These are phyloP conservation scores for Phytopythium vexans DNA, from an alignment of 352 stramenopile genomes.

Conservation along the genomic window DNA sequence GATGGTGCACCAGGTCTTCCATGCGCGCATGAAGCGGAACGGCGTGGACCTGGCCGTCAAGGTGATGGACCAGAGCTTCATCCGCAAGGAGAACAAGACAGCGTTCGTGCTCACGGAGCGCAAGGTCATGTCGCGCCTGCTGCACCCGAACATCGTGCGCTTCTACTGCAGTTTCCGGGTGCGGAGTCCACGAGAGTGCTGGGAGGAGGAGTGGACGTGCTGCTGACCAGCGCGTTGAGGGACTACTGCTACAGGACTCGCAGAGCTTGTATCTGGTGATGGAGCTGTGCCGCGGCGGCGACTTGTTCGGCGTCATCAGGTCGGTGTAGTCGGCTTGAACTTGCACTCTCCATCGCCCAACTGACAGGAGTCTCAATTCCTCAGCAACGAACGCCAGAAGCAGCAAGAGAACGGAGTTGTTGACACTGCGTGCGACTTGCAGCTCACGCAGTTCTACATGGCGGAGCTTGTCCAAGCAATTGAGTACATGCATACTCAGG, in stretches of 20 bases:
- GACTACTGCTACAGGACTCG: constrained; percentile 47
- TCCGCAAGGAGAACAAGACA: constrained; percentile 91
- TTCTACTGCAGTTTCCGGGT: constrained; percentile 89
- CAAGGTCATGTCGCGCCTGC: constrained; percentile 86
- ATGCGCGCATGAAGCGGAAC: constrained; percentile 82
- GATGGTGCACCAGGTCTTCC: constrained; percentile 58
- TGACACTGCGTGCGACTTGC: constrained; percentile 62
- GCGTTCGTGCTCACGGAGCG: constrained; percentile 90
- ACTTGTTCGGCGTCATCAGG: constrained; percentile 81
- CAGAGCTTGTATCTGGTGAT: constrained; percentile 89
- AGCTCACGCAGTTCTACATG: constrained; percentile 90
- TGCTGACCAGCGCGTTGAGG: constrained; percentile 4
- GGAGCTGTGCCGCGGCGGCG: constrained; percentile 80
- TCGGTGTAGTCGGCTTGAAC: constrained; percentile 11
- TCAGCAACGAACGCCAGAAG: constrained; percentile 45
- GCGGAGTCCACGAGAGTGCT: constrained; percentile 11
- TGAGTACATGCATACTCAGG: constrained; percentile 93
- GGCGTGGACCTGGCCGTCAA: constrained; percentile 86
- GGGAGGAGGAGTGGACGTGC: background rate
- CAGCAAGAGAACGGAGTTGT: constrained; percentile 50
- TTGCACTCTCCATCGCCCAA: background rate
- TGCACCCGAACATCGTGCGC: constrained; percentile 86
- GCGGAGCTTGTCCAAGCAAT: constrained; percentile 92
- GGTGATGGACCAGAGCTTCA: constrained; percentile 90
- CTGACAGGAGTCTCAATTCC: background rate